Evolutionary conservation across 2,329 filamentous ascomycete species (phyloP), one percentile per base, ranked within the genome.

Genomic region (Neofusicoccum sp.): DNA sequence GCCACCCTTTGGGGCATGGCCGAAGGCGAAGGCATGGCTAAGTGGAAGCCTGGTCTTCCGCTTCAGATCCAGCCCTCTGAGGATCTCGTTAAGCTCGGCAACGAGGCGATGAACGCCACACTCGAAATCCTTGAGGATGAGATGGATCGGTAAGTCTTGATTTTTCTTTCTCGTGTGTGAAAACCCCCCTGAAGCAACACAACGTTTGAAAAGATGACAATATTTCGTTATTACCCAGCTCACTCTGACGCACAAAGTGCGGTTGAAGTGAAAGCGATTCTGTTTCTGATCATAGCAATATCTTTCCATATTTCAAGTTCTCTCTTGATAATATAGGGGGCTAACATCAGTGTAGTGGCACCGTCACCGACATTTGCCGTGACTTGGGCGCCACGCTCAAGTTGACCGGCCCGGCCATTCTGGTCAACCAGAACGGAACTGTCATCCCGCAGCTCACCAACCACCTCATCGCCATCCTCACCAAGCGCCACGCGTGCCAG

Each of bases 191-290:
- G 43, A 1, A 4, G 30, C 24, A 14, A n/a, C 38, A 3, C 20
- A 28, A 47, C 62, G 64, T 61, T 64, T 68, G 64, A 70, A 73
- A 75, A 69, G 92, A 97, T 97, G 92, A 96, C 79, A 56, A 31
- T 82, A 78, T 80, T 86, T 87, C 90, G 91, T 93, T 93, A 93
- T 85, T 93, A 61, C 93, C 92, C 93, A 97, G 93, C 93, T 97
- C 93, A 97, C 93, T 96, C 91, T 90, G 89, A 98, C 88, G 88
- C 90, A 84, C 80, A 84, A 80, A 66, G 47, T 86, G 89, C 86
- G 86, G 80, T 87, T 96, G 91, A 89, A 91, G 91, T 88, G 88
- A 95, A 96, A 79, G 81, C 91, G 89, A 84, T 79, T 82, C 78
- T 80, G 76, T 81, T 81, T 77, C 80, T 83, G 79, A 82, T 71